Percentiles rank a stretch among this genome's conserved stretches.
Conservation (phyloP, 2,329 filamentous ascomycete species). For the Lasiodiplodia sp. region DNA sequence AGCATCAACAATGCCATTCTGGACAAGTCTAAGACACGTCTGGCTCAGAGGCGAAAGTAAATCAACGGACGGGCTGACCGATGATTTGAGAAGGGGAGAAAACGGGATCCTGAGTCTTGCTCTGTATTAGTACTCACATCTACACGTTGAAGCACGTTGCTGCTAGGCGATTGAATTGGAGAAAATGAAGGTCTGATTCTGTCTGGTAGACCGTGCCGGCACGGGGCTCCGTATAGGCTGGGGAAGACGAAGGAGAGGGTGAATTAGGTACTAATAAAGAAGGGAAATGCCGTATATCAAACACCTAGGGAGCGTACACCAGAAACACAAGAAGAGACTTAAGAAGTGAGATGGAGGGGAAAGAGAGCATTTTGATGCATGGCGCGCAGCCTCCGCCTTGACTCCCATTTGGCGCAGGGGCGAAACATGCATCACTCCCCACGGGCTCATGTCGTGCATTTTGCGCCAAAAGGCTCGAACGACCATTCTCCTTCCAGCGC, state of each 20-base stretch:
- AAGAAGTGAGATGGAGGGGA: not conserved
- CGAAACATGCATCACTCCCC: conserved; percentile 19
- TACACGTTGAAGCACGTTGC: conserved; percentile 6
- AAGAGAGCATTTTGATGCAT: conserved; percentile 22
- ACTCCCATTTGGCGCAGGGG: conserved; percentile 26
- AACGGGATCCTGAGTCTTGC: not conserved
- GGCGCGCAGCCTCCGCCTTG: conserved; percentile 7
- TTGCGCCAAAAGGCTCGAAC: not conserved
- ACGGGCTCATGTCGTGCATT: conserved; percentile 12
- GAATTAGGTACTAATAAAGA: conserved; percentile 20
- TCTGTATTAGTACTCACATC: conserved; percentile 23
- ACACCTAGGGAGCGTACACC: not conserved
- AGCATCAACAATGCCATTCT: not conserved
- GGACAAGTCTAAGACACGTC: not conserved
- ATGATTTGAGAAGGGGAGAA: not conserved
- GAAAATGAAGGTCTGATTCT: conserved; percentile 12
- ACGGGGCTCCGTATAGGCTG: not conserved
- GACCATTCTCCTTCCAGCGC: conserved; percentile 11
- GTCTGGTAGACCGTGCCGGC: conserved; percentile 21
- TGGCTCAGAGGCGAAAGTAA: not conserved
- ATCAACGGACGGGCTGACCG: not conserved
- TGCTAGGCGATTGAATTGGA: not conserved
- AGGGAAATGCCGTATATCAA: conserved; percentile 23
- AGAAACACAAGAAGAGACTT: conserved; percentile 11
- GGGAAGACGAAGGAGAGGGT: not conserved